Evolutionary conservation across 495 filamentous ascomycete genomes (phyloP).

Genomic region (Niebla homalea): DNA sequence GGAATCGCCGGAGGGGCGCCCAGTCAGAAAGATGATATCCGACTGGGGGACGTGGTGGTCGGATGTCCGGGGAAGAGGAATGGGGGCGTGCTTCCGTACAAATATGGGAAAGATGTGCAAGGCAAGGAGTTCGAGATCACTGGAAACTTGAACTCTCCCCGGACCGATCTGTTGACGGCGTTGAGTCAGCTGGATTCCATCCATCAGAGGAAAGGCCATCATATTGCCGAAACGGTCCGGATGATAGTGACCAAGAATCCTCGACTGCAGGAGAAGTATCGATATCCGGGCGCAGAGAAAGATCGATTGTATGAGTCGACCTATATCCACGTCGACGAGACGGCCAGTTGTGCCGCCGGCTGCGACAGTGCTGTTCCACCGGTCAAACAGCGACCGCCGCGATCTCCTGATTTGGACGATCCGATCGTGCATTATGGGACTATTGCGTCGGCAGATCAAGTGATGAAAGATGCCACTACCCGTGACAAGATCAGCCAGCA

Average conservation of each 20-base stretch:
- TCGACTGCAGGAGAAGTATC: constrained; percentile 12
- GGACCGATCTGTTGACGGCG: constrained; percentile 19
- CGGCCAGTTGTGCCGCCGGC: constrained; percentile 7
- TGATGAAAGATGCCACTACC: constrained; percentile 22
- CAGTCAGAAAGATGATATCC: constrained; percentile 22
- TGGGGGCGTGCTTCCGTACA: constrained; percentile 31
- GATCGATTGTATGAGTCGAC: constrained; percentile 21
- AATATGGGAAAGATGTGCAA: constrained; percentile 25
- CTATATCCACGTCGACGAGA: constrained; percentile 24
- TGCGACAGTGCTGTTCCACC: constrained; percentile 9
- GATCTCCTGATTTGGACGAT: constrained; percentile 8
- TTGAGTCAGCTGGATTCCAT: constrained; percentile 17
- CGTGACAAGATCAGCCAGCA: constrained; percentile 20
- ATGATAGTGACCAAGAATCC: constrained; percentile 14
- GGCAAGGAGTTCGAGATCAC: constrained; percentile 22
- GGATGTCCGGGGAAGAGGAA: constrained; percentile 20
- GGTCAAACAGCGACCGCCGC: constrained; percentile 6
- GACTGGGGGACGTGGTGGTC: constrained; percentile 34
- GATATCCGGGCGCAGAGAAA: constrained; percentile 8
- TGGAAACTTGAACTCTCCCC: constrained; percentile 24
- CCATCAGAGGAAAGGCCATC: constrained; percentile 10
- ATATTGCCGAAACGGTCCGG: constrained; percentile 13
- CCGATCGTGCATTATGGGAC: constrained; percentile 21
- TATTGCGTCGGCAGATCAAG: constrained; percentile 24
- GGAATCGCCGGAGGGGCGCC: constrained; percentile 33